These are phyloP conservation scores for Fusarium abutilonis DNA, from an alignment of 2,329 filamentous ascomycete genomes.

Conservation along the genomic window DNA sequence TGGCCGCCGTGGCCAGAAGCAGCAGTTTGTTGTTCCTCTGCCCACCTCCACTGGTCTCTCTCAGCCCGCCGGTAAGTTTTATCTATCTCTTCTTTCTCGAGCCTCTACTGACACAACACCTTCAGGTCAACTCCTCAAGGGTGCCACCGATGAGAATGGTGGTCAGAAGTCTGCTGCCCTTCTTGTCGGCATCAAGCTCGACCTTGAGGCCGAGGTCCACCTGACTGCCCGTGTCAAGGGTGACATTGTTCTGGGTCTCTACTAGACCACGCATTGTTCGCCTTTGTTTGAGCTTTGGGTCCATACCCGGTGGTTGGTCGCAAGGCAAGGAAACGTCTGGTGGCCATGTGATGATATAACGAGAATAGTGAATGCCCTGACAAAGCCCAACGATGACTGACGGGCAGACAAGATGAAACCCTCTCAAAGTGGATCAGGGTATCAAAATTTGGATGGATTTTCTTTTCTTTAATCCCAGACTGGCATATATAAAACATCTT, in stretches of 20 bases:
- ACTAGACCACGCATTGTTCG: conserved; percentile 30
- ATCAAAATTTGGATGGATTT: conserved; percentile 24
- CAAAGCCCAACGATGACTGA: conserved; percentile 32
- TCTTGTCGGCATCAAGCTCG: conserved; percentile 70
- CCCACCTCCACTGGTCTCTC: conserved; percentile 51
- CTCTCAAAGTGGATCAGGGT: conserved; percentile 16
- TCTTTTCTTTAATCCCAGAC: conserved; percentile 29
- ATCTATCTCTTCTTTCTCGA: no score
- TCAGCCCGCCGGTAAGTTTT: conserved; percentile 46
- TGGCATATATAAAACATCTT: conserved; percentile 23
- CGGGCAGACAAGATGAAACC: conserved; percentile 26
- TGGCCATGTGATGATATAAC: conserved; percentile 37
- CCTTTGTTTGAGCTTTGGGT: neutral
- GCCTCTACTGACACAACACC: conserved; percentile 9
- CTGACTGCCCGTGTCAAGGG: conserved; percentile 68
- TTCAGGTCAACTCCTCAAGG: conserved; percentile 64
- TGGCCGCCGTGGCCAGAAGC: conserved; percentile 43
- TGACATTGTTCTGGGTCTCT: conserved; percentile 63
- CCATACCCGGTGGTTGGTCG: conserved; percentile 29
- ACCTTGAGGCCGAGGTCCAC: conserved; percentile 70
- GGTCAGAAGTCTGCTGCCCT: conserved; percentile 67
- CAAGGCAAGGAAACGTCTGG: conserved; percentile 19
- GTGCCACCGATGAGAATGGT: conserved; percentile 65
- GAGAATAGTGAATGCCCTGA: conserved; percentile 30
- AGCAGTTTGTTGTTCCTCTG: conserved; percentile 45